Conservation (phyloP, 2,329 filamentous ascomycete species). For the Ophiostoma perfectum region DNA sequence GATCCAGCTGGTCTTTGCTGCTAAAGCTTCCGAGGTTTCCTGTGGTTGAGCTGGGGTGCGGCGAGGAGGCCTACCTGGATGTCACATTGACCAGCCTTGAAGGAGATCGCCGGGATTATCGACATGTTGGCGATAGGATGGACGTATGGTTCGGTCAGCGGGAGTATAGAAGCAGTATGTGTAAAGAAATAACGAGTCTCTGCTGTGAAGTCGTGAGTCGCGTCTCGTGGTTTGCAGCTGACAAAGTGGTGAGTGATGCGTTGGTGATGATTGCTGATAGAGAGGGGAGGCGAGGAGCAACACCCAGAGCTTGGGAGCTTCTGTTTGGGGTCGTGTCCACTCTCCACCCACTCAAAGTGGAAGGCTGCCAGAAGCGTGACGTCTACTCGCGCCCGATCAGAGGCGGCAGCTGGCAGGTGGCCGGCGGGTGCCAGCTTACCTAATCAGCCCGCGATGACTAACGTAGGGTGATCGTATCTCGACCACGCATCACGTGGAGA, state of each 20-base stretch:
- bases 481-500: constrained; percentile 6
- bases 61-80: constrained; percentile 59
- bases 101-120: constrained; percentile 79
- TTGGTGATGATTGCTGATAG: constrained; percentile 15
- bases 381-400: constrained; percentile 15
- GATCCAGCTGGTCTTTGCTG: neutral
- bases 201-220: neutral
- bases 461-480: neutral
- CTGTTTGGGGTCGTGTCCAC: constrained; percentile 4
- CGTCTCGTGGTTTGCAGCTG: neutral
- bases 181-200: neutral
- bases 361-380: constrained; percentile 27
- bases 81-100: constrained; percentile 90
- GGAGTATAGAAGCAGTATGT: neutral
- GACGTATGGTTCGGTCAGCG: neutral
- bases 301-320: constrained; percentile 21
- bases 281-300: neutral
- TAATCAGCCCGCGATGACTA: neutral
- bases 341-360: constrained; percentile 4
- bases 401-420: constrained; percentile 18
- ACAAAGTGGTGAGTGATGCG: constrained; percentile 10
- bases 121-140: constrained; percentile 55
- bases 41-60: too few species aligned
- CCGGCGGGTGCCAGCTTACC: neutral
- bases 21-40: neutral